Conservation (phyloP, 148 eudicot genomes). For the Chenopodium formosanum region DNA sequence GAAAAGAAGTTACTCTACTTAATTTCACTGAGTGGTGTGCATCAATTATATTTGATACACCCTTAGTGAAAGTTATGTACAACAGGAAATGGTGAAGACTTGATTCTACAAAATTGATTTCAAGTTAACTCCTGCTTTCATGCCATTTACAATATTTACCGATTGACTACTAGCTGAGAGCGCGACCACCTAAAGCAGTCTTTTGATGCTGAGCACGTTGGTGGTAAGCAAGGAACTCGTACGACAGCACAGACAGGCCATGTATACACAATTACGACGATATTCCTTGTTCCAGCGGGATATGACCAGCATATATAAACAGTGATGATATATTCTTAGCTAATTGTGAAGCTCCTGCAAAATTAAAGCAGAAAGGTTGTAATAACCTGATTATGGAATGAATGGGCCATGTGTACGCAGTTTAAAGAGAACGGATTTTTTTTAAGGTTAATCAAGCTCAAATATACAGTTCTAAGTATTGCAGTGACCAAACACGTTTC, state of each 20-base stretch:
- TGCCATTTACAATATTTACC: conserved; percentile 10
- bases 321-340: conserved; percentile 14
- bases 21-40: background rate
- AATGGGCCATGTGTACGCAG: background rate
- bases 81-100: background rate
- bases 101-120: conserved; percentile 14
- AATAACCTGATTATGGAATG: background rate
- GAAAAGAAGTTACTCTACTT: background rate
- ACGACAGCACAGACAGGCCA: background rate
- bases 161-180: background rate
- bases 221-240: background rate
- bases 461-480: background rate
- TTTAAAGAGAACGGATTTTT: background rate
- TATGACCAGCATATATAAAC: conserved; percentile 5
- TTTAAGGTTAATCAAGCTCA: background rate
- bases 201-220: background rate
- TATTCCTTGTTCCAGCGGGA: conserved; percentile 6
- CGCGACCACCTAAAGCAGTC: background rate
- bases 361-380: background rate
- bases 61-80: conserved; percentile 15
- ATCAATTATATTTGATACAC: background rate
- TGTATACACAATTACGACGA: background rate
- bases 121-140: background rate
- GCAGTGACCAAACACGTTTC: background rate
- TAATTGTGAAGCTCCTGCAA: conserved; percentile 25